Conservation (phyloP, 257 asterid species). For the Solanum boliviense region DNA sequence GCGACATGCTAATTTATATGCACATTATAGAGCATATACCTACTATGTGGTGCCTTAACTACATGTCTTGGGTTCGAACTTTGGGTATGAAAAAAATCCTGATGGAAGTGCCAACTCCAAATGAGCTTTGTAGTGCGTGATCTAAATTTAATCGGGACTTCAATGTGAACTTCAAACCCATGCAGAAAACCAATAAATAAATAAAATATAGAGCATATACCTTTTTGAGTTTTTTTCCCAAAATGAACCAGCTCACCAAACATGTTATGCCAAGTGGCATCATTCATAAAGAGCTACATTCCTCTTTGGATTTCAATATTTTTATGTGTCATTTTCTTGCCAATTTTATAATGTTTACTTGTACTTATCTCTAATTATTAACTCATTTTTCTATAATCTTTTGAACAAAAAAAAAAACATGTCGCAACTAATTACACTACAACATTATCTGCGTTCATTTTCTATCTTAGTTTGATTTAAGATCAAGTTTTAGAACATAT, state of each 20-base stretch:
- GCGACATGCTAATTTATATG: not conserved
- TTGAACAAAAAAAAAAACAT: not conserved
- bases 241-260: not conserved
- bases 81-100: too few species aligned
- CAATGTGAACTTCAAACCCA: not conserved
- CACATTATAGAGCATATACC: not conserved
- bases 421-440: not conserved
- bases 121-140: not conserved
- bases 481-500: not conserved
- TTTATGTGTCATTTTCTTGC: not conserved
- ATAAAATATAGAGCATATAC: not conserved
- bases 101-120: accelerated
- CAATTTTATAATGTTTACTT: not conserved
- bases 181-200: too few species aligned
- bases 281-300: not conserved
- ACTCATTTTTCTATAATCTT: not conserved
- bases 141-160: too few species aligned
- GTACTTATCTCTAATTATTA: not conserved
- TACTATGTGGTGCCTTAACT: not conserved
- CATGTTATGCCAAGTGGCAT: not conserved
- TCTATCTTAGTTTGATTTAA: not conserved
- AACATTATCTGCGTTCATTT: not conserved
- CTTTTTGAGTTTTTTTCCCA: not conserved
- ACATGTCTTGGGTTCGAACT: too few species aligned
- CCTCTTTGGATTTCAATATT: not conserved